Evolutionary conservation across 495 filamentous ascomycete species (phyloP).

Genomic region (Xanthoparmelia taractica): DNA sequence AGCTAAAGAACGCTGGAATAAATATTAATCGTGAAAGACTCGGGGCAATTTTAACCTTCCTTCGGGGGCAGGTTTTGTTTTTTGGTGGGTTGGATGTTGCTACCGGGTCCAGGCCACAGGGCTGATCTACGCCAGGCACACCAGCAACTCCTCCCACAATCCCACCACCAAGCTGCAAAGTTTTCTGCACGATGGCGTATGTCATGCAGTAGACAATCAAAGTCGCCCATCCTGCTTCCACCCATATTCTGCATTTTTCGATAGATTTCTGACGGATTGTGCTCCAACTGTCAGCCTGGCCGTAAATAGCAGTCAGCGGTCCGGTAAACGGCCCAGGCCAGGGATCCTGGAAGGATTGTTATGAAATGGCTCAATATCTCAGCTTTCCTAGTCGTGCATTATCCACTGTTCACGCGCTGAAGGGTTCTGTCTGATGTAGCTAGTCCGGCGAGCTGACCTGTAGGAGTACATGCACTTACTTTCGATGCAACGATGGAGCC

Average conservation of each 20-base stretch:
- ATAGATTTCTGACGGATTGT: neutral
- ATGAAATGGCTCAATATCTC: too few species aligned
- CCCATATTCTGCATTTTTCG: neutral
- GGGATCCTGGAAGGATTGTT: too few species aligned
- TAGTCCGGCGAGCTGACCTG: slow-evolving; percentile 4
- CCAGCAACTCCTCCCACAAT: neutral
- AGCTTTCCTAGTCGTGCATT: neutral
- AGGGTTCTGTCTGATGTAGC: slow-evolving; percentile 1
- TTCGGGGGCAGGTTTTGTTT: too few species aligned
- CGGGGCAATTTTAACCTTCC: neutral
- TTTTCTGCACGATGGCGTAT: slow-evolving; percentile 4
- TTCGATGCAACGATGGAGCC: neutral
- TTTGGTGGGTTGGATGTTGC: too few species aligned
- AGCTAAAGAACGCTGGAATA: neutral
- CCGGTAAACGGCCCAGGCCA: slow-evolving; percentile 2
- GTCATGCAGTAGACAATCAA: slow-evolving; percentile 2
- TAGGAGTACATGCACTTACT: neutral
- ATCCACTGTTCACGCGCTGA: neutral
- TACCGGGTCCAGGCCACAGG: slow-evolving; percentile 1
- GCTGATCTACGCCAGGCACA: slow-evolving; percentile 2
- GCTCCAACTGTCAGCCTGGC: neutral
- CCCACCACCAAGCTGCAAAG: neutral
- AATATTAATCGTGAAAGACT: too few species aligned
- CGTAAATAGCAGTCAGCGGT: slow-evolving; percentile 1
- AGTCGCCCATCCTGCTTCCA: neutral